Base-by-base conservation (phyloP, 805 yeast genomes). In the Yarrowia deformans region DNA sequence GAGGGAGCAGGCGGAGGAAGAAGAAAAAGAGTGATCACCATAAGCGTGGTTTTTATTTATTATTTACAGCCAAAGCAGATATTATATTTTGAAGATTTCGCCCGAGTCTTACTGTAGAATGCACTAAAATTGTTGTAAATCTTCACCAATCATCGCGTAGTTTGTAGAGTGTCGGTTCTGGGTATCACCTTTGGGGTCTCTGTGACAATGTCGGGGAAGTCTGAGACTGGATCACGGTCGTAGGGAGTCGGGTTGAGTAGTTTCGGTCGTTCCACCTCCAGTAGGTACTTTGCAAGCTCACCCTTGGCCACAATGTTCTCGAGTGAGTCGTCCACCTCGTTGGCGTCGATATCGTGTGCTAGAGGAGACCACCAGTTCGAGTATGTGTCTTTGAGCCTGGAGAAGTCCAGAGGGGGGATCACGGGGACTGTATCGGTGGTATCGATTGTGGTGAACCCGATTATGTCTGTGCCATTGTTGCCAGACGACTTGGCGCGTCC, bases 261-360 rank as follows among this genome's bases (percentile, higher is more conserved):
- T 14, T 54, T 54, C 4, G 60, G 60, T 1, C 60, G 34, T 2
- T 54, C 60, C 19, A 39, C 34, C 8, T 37, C 45, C 45, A 54
- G 45, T 23, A 56, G n/a, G 29, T 56, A 56, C 13, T 40, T 56
- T 19, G 16, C 63, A 8, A 56, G 39, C 48, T 56, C 48, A 8
- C 63, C 63, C 16, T 56, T 40, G 48, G 37, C 48, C n/a, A 56
- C 32, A n/a, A 56, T 56, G 48, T 40, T 19, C 48, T 56, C 63
- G 13, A 56, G 63, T 0, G 63, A 56, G 8, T 40, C 63, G 6
- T 56, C 63, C 16, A 29, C 42, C 3, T 56, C 48, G n/a, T 29
- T 13, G 19, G 37, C 8, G n/a, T 56, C n/a, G 19, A 29, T 16
- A 34, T 18, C 34, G 9, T 10, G 9, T 5, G 63, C 35, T 2